Base-by-base conservation (phyloP, 352 stramenopile species). In the Globisporangium ultimum region DNA sequence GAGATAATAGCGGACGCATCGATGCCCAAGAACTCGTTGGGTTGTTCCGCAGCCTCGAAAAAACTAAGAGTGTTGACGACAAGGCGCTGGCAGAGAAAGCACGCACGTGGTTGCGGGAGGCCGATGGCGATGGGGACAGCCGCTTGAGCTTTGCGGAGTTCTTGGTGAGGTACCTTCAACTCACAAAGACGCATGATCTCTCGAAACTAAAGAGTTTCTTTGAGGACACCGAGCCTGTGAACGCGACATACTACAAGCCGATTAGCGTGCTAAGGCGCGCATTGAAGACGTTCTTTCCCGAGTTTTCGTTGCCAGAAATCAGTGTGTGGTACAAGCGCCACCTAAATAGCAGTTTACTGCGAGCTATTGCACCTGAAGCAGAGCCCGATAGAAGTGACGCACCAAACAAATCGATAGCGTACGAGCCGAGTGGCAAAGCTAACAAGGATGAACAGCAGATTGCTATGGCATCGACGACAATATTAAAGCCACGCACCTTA, bases 121-220 rank as follows among this genome's bases (percentile, higher is more conserved):
- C 64, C 0, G 74, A 84, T 28, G 17, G 63, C 11, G 63, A 81
- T 20, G 65, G 63, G 4, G 64, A 83, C 20, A 53, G 28, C 9
- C 53, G 54, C 0, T 52, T 92, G 18, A 78, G 41, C 18, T 89
- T 92, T 61, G 68, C 74, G 1, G 76, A 89, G 66, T 92, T 92
- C 40, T 56, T 90, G 5, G 5, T 82, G n/a, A 67, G 80, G 32
- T 92, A 88, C 55, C 48, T 76, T 3, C 66, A 89, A 48, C 64
- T 87, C 12, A 72, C 68, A n/a, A n/a, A n/a, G 1, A 64, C 66
- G 2, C 21, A 71, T 2, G 66, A 78, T 43, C 54, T 89, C 1
- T 48, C 61, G 17, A 64, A 64, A 48, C 52, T 90, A 1, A 63
- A 69, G 3, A 32, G 60, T 3, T 52, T 73, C 14, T 92, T 89